Conservation (phyloP, 805 yeast species). For the Saturnispora hagleri region DNA sequence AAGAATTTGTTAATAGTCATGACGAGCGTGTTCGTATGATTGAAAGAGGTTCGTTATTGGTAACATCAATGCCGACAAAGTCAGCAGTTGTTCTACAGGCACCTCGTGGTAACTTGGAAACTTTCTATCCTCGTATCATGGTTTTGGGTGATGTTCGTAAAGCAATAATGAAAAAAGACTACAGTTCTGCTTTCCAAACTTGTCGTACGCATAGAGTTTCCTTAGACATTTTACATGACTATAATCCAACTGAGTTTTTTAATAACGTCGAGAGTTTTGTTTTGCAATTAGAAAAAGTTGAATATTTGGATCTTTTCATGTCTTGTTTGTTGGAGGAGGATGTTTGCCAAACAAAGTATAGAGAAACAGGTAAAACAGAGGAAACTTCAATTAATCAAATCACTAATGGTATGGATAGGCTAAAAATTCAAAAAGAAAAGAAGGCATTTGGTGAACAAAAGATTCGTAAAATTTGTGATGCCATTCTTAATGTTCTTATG, state of each 20-base stretch:
- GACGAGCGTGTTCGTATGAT: constrained; percentile 86
- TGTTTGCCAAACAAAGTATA: constrained; percentile 72
- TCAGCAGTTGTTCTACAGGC: constrained; percentile 84
- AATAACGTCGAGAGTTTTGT: constrained; percentile 59
- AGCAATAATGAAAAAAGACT: constrained; percentile 48
- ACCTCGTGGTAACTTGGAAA: constrained; percentile 92
- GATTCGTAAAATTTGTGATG: constrained; percentile 69
- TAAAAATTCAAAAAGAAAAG: constrained; percentile 2
- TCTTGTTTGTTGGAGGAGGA: constrained; percentile 82
- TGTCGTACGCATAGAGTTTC: constrained; percentile 92
- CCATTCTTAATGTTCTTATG: constrained; percentile 48
- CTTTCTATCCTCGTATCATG: constrained; percentile 88
- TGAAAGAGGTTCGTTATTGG: constrained; percentile 86
- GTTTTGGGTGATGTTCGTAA: constrained; percentile 76
- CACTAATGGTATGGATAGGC: constrained; percentile 4
- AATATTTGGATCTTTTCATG: constrained; percentile 76
- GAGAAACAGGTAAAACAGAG: constrained; percentile 45
- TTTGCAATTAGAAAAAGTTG: constrained; percentile 59
- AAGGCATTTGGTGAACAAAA: constrained; percentile 31
- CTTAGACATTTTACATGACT: constrained; percentile 82
- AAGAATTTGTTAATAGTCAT: constrained; percentile 30
- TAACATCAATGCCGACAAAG: constrained; percentile 71
- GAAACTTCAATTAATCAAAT: not conserved
- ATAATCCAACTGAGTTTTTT: constrained; percentile 62
- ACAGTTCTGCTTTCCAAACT: constrained; percentile 63